Evolutionary conservation across 305 asterid species (phyloP).

Genomic region (Vinca major): DNA sequence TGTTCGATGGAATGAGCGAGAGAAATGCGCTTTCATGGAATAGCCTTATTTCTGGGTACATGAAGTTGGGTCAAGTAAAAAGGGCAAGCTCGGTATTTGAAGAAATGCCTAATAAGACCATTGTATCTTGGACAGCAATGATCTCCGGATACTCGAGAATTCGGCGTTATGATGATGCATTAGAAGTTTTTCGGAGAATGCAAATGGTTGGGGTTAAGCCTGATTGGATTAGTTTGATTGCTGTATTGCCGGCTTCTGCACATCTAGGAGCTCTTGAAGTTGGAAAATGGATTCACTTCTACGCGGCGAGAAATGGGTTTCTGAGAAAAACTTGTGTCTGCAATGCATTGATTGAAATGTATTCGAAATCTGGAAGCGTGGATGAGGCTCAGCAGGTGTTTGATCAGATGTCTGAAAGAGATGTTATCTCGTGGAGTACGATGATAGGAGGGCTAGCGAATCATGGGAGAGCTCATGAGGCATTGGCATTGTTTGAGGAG

Average conservation of each 20-base stretch:
- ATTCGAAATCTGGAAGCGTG: conserved; percentile 69
- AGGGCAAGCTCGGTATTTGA: conserved; percentile 59
- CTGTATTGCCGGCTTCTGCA: conserved; percentile 68
- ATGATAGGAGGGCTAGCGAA: conserved; percentile 64
- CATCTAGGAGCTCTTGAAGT: conserved; percentile 67
- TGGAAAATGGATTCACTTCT: conserved; percentile 78
- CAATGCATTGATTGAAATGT: conserved; percentile 83
- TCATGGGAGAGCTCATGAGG: conserved; percentile 69
- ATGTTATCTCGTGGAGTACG: conserved; percentile 72
- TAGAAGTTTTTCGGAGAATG: conserved; percentile 62
- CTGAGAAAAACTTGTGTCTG: conserved; percentile 43
- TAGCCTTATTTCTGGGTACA: conserved; percentile 58
- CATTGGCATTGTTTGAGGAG: conserved; percentile 38
- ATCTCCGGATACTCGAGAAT: conserved; percentile 60
- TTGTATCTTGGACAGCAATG: conserved; percentile 82
- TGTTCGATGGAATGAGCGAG: conserved; percentile 72
- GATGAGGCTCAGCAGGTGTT: conserved; percentile 53
- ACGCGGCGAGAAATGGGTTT: conserved; percentile 41
- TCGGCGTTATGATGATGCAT: conserved; percentile 51
- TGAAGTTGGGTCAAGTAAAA: conserved; percentile 50
- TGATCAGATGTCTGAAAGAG: conserved; percentile 31
- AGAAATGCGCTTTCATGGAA: conserved; percentile 83
- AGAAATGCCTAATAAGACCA: conserved; percentile 44
- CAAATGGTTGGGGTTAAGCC: conserved; percentile 63
- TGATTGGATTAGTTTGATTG: conserved; percentile 71